Evolutionary conservation across 305 asterid genomes (phyloP), one percentile per base, ranked within the genome.

Genomic region (Petunia hybrid): DNA sequence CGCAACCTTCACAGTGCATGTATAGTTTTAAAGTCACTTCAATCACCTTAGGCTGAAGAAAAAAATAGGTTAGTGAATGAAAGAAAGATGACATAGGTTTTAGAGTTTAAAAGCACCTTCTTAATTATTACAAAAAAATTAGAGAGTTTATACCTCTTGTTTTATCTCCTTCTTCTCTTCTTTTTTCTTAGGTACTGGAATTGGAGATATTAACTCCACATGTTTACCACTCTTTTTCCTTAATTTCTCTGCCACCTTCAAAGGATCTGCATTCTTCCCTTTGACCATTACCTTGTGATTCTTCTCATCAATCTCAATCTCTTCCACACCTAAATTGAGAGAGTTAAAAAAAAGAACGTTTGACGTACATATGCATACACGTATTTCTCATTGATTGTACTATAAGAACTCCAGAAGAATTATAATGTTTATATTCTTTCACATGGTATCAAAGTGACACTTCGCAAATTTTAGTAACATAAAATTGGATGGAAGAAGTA

Each of bases 1-100:
- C 93, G 87, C 98, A 94, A 0, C 93, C 89, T 82, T 87, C 93
- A 84, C 98, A 94, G 48, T 93, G 97, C 45, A 93, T 61, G 53
- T 88, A 84, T 4, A 91, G 48, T 83, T 91, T 91, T 85, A 95
- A 67, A n/a, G 81, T 83, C 4, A 87, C 91, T 74, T 90, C 98
- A 48, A 86, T 74, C 83, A 91, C 87, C 48, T 86, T 62, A 4
- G 74, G 86, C 84, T 85, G 68, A 42, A 9, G 6, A 8, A 65
- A 42, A 65, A n/a, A 57, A 83, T 38, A 9, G 22, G 41, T 31
- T 55, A 48, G 2, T 42, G 0, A 56, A 4, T 22, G 13, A 5
- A n/a, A 41, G 22, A 2, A 31, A 2, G 5, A 73, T 8, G 8
- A 38, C 5, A 14, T 31, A 61, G 9, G 4, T 51, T 3, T n/a